Base-by-base conservation (phyloP, 805 yeast genomes). In the Kluyveromyces dobzhanskii region DNA sequence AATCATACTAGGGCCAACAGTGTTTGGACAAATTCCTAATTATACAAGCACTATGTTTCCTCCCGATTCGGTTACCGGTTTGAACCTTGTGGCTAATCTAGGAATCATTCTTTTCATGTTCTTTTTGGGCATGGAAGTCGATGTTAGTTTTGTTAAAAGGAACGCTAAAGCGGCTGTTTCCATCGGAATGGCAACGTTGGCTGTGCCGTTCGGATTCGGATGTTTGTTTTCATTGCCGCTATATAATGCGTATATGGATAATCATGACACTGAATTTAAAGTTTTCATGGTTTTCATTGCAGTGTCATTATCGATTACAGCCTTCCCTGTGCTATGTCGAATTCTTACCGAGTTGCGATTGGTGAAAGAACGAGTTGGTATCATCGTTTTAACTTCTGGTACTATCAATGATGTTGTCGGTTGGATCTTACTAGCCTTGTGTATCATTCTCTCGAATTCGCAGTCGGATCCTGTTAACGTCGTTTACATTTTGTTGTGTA, bases 231-330 rank as follows among this genome's bases (percentile, higher is more conserved):
- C 92, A 1, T 67, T 70, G 17, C 92, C 92, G 0, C 56, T 84
- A 23, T 83, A 76, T 61, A 64, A 79, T 21, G 67, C 71, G 27
- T 80, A 79, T 54, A 60, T 63, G 6, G 49, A 52, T 30, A 58
- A 49, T 25, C 57, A 48, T 1, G 42, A 37, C 2, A 66, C 78
- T 26, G 66, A 76, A 39, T 83, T 82, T 53, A 78, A 88, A 11
- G 80, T 86, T 0, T 84, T 70, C 49, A 76, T 80, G 80, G 83
- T 83, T 9, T 84, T 84, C 49, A 78, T 84, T 37, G 88, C 90
- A 2, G 86, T 81, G 10, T 90, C 94, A 2, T 70, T 83, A 69
- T 76, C 90, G 45, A 81, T 84, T 47, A 84, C 94, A 3, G 94
- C 94, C 1, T 79, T 84, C 57, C 94, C 94, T 0, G 94, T 84